Evolutionary conservation across 1,284 basidiomycete species (phyloP), one percentile per base, ranked within the genome.

Genomic region (Neolentinus lepideus): DNA sequence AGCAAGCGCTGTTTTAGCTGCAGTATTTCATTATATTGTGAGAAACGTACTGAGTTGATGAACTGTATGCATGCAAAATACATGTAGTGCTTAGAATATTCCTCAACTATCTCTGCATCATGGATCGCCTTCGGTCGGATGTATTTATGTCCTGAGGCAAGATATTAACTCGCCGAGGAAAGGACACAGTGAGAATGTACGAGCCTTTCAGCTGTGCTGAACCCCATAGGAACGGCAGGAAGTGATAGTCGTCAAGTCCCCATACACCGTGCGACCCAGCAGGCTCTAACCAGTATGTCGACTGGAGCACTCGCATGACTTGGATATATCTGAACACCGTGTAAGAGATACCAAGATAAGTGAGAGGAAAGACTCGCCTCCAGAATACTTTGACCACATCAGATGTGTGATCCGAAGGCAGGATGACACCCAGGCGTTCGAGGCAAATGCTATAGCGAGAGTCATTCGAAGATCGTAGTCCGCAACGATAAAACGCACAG

Each of bases 211-310:
- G 74, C 66, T 96, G 92, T 0, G 89, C 90, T 1, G 89, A 83
- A 2, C 94, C 94, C 70, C 90, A 96, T 9, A 97, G 69, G 73
- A 98, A 99, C 0, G 95, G 95, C 2, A 98, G 75, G 71, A 98
- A 98, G 63, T 98, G 94, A 66, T 98, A 99, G 67, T 99, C 96
- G 66, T 99, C 96, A 53, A 99, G 74, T 1, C 97, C 97, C 93
- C 96, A 99, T 0, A 98, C 97, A 0, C 96, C 96, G 69, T 98
- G 96, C 8, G 94, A 97, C 16, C 95, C 95, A 1, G 96, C 95
- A 2, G 96, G 96, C 69, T 98, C 96, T 0, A 99, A 82, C 95
- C 96, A 98, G 68, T 99, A 99, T 1, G 90, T 87, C 1, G 90
- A 92, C 64, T 98, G 96, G 11, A 99, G 78, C 16, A 84, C 69